Conservation (phyloP, 2,329 filamentous ascomycete species). For the Verticillium zaregamsianum region DNA sequence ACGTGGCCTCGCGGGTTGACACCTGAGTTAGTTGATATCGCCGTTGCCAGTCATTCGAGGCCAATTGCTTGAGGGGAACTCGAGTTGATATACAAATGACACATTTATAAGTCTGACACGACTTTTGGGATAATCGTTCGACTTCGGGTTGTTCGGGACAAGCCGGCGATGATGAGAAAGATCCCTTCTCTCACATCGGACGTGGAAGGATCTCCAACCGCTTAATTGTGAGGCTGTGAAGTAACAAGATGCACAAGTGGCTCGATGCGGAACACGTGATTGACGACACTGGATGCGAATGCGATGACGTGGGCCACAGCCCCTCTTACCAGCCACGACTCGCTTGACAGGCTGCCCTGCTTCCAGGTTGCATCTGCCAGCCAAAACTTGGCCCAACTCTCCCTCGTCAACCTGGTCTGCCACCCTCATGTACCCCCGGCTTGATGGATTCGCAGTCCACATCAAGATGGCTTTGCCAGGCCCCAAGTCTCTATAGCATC, state of each 20-base stretch:
- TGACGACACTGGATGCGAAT: background rate
- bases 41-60: no score
- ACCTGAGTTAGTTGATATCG: no score
- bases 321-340: conserved; percentile 2
- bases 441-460: background rate
- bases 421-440: background rate
- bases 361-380: background rate
- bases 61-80: no score
- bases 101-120: no score
- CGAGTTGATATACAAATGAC: no score
- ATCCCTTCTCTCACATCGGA: no score
- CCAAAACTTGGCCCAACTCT: background rate
- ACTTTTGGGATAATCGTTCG: no score
- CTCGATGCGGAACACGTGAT: background rate
- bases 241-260: no score
- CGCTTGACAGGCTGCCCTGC: background rate
- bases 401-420: background rate
- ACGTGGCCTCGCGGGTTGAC: background rate
- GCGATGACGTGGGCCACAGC: conserved; percentile 7
- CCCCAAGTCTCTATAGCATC: background rate
- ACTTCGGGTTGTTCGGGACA: no score
- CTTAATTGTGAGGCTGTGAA: no score
- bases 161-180: no score
- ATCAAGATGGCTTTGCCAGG: background rate
- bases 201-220: no score